These are phyloP conservation scores for Salix exigua DNA, from an alignment of 345 rosid species.

Conservation along the genomic window DNA sequence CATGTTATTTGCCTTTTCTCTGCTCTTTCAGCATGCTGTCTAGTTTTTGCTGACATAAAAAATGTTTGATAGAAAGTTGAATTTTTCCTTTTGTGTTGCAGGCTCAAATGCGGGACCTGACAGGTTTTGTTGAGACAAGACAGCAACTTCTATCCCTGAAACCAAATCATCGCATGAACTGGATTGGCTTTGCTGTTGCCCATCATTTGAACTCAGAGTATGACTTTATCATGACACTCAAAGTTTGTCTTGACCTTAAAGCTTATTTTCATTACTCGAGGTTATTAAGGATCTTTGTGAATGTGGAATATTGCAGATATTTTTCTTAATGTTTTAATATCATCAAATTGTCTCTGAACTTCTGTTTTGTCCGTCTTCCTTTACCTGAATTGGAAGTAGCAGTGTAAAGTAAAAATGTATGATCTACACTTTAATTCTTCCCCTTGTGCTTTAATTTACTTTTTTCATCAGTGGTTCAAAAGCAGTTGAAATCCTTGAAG, in stretches of 20 bases:
- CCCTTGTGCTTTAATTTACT: conserved; percentile 7
- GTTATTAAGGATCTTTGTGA: neutral
- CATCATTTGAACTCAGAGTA: conserved; percentile 90
- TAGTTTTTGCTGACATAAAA: neutral
- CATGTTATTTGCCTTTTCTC: neutral
- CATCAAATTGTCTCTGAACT: neutral
- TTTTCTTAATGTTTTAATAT: neutral
- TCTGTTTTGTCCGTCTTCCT: neutral
- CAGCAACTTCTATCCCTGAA: conserved; percentile 87
- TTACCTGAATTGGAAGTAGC: neutral
- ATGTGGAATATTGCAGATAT: neutral
- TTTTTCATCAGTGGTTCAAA: conserved; percentile 59
- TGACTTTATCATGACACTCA: conserved; percentile 23
- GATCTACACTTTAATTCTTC: neutral
- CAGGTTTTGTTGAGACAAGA: conserved; percentile 96
- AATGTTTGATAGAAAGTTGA: neutral
- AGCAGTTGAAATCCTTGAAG: conserved; percentile 98
- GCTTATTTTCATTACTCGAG: neutral
- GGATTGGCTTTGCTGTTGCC: conserved; percentile 99
- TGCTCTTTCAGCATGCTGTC: neutral
- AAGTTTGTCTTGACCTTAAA: neutral
- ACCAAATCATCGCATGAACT: conserved; percentile 98
- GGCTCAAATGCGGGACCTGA: conserved; percentile 99
- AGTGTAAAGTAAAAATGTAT: neutral
- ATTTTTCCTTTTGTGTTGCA: conserved; percentile 29